Evolutionary conservation across 148 eudicot genomes (phyloP), one percentile per base, ranked within the genome.

Genomic region (Nyssa sinensis): DNA sequence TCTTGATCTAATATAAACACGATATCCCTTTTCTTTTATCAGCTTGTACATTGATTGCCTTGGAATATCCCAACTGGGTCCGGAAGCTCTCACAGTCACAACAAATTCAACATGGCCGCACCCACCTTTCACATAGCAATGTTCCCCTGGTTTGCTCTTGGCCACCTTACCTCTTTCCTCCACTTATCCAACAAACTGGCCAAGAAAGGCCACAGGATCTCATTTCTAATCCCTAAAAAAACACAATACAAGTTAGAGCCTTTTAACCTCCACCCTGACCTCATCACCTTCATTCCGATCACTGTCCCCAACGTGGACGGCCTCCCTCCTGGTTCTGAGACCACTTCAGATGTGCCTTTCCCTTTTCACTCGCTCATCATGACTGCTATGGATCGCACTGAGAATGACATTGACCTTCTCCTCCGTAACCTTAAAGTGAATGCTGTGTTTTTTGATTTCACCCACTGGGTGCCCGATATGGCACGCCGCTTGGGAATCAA

Each of bases 141-240:
- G 84, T 77, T 77, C 72, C 84, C 84, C 7, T 81, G 80, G 80
- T 73, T 77, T 44, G 84, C 74, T 6, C 6, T 77, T 10, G 77
- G 84, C 35, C 84, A 77, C 23, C 55, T 81, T 9, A 81, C 76
- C 10, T 44, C 79, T 28, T 75, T 58, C 67, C 76, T 80, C 23
- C 64, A 55, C 25, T 16, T 72, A 4, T 69, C 76, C 64, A 80
- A 72, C 76, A 80, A 80, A 75, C 63, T 80, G 0, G 84, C 84
- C 71, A 24, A 69, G 28, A 63, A 33, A 57, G 81, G 81, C 31
- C 78, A 77, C 69, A 69, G 59, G 37, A 59, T 81, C 68, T 69
- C 84, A 0, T 29, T 77, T 12, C 34, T 81, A 3, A 27, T 73
- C 23, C 81, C 84, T 11, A 23, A 34, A 16, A 81, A 53, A 21